These are phyloP conservation scores for Leucosporidium scottii DNA, from an alignment of 768 basidiomycete genomes.

Conservation along the genomic window DNA sequence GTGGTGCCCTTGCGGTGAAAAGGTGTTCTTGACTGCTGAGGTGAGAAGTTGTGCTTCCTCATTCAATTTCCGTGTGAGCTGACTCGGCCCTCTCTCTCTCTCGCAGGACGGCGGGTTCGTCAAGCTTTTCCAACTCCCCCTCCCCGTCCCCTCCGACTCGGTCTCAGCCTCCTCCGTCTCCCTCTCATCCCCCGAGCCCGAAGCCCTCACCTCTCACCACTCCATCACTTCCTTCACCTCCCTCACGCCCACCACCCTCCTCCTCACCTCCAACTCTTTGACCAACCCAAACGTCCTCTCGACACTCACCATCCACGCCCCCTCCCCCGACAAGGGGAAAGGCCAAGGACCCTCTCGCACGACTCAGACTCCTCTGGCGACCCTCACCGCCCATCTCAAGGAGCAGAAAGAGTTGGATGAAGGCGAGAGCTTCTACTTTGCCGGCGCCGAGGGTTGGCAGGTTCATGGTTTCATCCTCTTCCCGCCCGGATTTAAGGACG, in stretches of 20 bases:
- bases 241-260: conserved; percentile 54
- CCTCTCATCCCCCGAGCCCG: conserved; percentile 42
- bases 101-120: conserved; percentile 67
- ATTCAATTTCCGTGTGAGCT: not conserved
- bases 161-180: not conserved
- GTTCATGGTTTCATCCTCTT: conserved; percentile 82
- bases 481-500: conserved; percentile 58
- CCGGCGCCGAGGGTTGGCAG: conserved; percentile 63
- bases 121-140: conserved; percentile 65
- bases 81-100: conserved; percentile 3
- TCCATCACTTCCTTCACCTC: conserved; percentile 58
- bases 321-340: conserved; percentile 42
- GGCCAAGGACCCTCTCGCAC: conserved; percentile 39
- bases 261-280: conserved; percentile 68
- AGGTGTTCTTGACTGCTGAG: conserved; percentile 60
- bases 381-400: conserved; percentile 55
- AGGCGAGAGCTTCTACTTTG: conserved; percentile 84
- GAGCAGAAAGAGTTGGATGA: conserved; percentile 53
- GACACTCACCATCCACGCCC: conserved; percentile 48
- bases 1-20: conserved; percentile 27
- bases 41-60: conserved; percentile 36
- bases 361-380: conserved; percentile 49
- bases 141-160: conserved; percentile 43
- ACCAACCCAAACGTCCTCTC: conserved; percentile 74
- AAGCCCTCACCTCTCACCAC: conserved; percentile 55